Conservation (phyloP, 495 filamentous ascomycete species). For the Talaromyces liani region DNA sequence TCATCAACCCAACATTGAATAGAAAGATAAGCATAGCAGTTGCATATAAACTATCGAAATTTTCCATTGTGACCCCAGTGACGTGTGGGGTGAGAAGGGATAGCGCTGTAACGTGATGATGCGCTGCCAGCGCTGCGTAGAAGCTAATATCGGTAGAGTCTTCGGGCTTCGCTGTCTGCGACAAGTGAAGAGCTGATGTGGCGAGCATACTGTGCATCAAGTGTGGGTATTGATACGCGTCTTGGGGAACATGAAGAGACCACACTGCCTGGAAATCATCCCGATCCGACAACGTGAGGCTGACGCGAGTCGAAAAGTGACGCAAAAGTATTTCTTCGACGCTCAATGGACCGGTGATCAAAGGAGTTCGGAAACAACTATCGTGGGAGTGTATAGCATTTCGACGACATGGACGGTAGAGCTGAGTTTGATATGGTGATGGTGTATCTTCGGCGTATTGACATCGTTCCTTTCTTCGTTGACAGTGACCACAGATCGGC, state of each 20-base stretch:
- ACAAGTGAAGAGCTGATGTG: constrained; percentile 1
- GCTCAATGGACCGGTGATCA: neutral
- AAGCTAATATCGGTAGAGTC: neutral
- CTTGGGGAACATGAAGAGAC: neutral
- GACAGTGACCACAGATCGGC: constrained; percentile 18
- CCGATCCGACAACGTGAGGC: neutral
- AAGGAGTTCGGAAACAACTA: neutral
- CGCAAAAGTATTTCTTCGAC: neutral
- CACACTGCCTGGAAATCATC: neutral
- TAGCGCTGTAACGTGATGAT: neutral
- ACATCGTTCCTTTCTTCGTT: constrained; percentile 10
- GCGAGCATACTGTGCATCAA: constrained; percentile 8
- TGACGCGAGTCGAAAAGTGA: constrained; percentile 4
- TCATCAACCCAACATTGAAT: neutral
- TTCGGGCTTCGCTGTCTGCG: neutral
- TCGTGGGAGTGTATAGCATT: neutral
- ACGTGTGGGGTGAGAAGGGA: constrained; percentile 1
- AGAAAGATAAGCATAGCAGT: constrained; percentile 5
- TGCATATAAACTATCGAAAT: constrained; percentile 3
- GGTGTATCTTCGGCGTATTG: neutral
- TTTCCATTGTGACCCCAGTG: neutral
- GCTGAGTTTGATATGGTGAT: neutral
- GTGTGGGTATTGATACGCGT: neutral
- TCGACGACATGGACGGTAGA: neutral
- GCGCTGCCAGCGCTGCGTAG: neutral